These are phyloP conservation scores for Nitzschia sp. DNA, from an alignment of 108 stramenopile species.

Conservation along the genomic window DNA sequence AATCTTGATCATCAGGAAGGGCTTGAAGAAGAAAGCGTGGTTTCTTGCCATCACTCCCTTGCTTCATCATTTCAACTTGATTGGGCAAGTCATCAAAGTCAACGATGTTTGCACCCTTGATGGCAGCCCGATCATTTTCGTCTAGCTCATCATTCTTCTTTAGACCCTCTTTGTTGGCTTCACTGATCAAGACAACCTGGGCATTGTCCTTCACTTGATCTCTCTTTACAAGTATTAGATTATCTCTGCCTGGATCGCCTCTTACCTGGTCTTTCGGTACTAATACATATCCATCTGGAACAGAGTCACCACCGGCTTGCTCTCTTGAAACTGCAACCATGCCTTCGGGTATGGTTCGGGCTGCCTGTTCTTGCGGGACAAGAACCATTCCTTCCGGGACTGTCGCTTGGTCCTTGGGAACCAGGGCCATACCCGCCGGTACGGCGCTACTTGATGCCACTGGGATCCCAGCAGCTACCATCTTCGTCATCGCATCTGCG, in stretches of 20 bases:
- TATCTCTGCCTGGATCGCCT: conserved; percentile 33
- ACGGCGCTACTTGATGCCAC: conserved; percentile 10
- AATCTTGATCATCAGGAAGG: conserved; percentile 28
- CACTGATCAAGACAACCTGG: conserved; percentile 19
- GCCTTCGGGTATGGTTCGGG: conserved; percentile 27
- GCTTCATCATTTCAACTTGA: conserved; percentile 31
- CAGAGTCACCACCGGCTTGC: conserved; percentile 18
- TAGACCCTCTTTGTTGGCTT: conserved; percentile 13
- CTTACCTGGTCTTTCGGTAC: conserved; percentile 42
- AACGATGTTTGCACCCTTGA: conserved; percentile 37
- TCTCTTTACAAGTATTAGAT: conserved; percentile 30
- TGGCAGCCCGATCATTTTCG: conserved; percentile 21
- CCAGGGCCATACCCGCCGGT: conserved; percentile 39
- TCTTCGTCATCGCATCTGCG: not conserved
- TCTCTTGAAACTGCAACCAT: conserved; percentile 37
- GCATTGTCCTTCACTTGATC: conserved; percentile 31
- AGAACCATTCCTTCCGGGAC: conserved; percentile 40
- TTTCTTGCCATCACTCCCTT: conserved; percentile 20
- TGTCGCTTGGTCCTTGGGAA: conserved; percentile 31
- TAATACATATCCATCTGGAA: conserved; percentile 36
- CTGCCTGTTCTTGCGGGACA: conserved; percentile 41
- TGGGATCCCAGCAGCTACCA: not conserved
- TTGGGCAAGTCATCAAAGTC: conserved; percentile 42
- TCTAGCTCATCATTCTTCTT: conserved; percentile 17
- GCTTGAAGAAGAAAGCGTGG: conserved; percentile 47